These are phyloP conservation scores for Trichoderma hamatum DNA, from an alignment of 2,329 filamentous ascomycete species.

Conservation along the genomic window DNA sequence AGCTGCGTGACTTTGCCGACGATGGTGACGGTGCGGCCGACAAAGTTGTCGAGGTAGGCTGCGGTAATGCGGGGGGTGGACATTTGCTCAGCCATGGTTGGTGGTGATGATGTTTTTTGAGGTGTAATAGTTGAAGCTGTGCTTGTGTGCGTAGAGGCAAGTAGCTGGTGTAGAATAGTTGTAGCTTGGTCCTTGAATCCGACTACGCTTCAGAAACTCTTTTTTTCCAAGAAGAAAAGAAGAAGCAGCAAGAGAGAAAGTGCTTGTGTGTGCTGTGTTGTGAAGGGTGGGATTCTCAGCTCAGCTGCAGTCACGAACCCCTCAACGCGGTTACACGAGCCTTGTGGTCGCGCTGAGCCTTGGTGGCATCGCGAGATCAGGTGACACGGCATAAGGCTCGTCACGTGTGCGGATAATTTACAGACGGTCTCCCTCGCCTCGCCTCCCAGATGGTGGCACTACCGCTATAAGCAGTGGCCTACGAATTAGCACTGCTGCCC, in stretches of 20 bases:
- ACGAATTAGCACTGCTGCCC: background rate
- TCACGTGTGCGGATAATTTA: conserved; percentile 9
- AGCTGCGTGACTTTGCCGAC: conserved; percentile 84
- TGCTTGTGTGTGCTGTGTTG: background rate
- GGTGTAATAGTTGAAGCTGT: background rate
- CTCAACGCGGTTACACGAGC: conserved; percentile 21
- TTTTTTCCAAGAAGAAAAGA: background rate
- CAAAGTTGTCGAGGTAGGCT: conserved; percentile 75
- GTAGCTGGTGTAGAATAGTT: background rate
- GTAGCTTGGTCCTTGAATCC: background rate
- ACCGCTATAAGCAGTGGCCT: background rate
- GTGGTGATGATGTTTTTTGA: background rate
- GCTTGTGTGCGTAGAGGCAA: background rate
- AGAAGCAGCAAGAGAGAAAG: background rate
- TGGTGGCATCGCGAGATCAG: conserved; percentile 26
- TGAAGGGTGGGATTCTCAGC: background rate
- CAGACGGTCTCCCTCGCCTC: background rate
- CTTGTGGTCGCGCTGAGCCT: conserved; percentile 8
- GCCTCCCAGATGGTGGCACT: background rate
- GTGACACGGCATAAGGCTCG: conserved; percentile 8
- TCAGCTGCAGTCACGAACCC: background rate
- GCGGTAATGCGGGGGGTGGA: conserved; percentile 81
- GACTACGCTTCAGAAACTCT: no score
- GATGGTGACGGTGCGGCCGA: conserved; percentile 75
- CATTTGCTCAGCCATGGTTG: conserved; percentile 65